Percentiles rank a stretch among this genome's conserved stretches.
Evolutionary conservation across 371 early-diverging fungal species (phyloP).

Genomic region (Nosema muscidifuracis): DNA sequence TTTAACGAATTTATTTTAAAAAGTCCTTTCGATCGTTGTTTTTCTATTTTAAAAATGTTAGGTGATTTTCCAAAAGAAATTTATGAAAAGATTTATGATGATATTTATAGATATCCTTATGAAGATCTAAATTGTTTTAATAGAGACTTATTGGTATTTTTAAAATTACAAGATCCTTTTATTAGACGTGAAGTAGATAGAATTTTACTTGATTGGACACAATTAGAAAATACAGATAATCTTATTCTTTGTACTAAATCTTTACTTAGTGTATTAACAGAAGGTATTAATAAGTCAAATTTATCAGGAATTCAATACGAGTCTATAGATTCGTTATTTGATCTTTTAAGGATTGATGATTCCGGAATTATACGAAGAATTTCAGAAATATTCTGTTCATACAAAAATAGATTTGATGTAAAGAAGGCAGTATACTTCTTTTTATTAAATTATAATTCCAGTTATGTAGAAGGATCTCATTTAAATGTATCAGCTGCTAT

Average conservation of each 20-base stretch:
- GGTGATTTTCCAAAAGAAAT: constrained; percentile 40
- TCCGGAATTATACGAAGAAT: constrained; percentile 38
- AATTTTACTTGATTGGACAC: constrained; percentile 43
- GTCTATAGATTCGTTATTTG: constrained; percentile 27
- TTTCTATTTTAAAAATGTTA: constrained; percentile 46
- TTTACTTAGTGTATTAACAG: constrained; percentile 24
- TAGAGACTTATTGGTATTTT: constrained; percentile 38
- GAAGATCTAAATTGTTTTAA: constrained; percentile 44
- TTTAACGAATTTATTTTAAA: constrained; percentile 28
- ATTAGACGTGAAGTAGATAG: constrained; percentile 36
- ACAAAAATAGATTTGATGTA: constrained; percentile 27
- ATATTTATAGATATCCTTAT: constrained; percentile 31
- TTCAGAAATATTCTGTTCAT: constrained; percentile 17
- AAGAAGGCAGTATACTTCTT: constrained; percentile 42
- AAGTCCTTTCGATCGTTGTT: constrained; percentile 54
- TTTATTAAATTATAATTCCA: constrained; percentile 39
- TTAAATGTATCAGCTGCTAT: constrained; percentile 25
- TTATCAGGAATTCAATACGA: not conserved
- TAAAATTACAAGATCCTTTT: constrained; percentile 29
- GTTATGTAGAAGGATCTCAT: constrained; percentile 32
- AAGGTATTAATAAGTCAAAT: not conserved
- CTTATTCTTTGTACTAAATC: constrained; percentile 35
- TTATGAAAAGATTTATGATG: constrained; percentile 42
- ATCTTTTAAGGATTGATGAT: constrained; percentile 49
- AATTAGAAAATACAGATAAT: constrained; percentile 18